Percentiles rank a stretch among this genome's conserved stretches.
These are phyloP conservation scores for Rhodotorula paludigena DNA, from an alignment of 768 basidiomycete species.

Conservation along the genomic window DNA sequence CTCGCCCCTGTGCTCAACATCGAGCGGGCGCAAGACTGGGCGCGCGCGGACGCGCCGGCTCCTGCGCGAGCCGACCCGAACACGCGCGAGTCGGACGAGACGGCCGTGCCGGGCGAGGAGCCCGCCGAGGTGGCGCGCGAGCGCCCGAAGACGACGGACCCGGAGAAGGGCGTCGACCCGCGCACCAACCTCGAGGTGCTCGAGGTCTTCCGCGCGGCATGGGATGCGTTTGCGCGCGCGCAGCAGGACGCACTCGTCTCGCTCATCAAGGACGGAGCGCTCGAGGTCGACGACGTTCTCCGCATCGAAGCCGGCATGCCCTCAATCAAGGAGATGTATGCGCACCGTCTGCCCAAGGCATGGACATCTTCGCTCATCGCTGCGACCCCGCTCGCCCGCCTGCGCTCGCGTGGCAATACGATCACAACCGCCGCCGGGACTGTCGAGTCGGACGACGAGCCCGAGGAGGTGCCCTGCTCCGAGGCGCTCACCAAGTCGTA, in stretches of 20 bases:
- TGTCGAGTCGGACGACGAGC: not conserved
- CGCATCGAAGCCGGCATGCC: conserved; percentile 36
- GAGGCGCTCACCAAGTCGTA: conserved; percentile 33
- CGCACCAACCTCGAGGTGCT: not conserved
- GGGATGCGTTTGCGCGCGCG: conserved; percentile 98
- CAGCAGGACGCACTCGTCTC: conserved; percentile 93
- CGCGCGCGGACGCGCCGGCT: not conserved
- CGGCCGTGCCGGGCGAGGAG: conserved; percentile 8
- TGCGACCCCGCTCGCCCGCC: conserved; percentile 13
- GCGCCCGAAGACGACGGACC: not conserved
- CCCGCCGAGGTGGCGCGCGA: not conserved
- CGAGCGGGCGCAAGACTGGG: not conserved
- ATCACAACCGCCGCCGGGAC: too few relatives aligned
- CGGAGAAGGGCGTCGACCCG: not conserved
- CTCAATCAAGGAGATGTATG: conserved; percentile 29
- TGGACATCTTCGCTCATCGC: conserved; percentile 37
- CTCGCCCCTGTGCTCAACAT: not conserved
- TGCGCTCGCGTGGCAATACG: conserved; percentile 12
- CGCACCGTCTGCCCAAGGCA: conserved; percentile 28
- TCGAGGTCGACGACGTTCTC: conserved; percentile 34
- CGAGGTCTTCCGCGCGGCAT: conserved; percentile 46
- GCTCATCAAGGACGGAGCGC: conserved; percentile 35
- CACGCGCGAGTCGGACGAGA: not conserved
- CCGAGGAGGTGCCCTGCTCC: conserved; percentile 18
- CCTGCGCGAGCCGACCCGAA: too few relatives aligned